A percentile compares a stretch with the other conserved stretches of the same genome.
Evolutionary conservation across 306 rosid genomes (phyloP).

Genomic region (Castanopsis chinensis): DNA sequence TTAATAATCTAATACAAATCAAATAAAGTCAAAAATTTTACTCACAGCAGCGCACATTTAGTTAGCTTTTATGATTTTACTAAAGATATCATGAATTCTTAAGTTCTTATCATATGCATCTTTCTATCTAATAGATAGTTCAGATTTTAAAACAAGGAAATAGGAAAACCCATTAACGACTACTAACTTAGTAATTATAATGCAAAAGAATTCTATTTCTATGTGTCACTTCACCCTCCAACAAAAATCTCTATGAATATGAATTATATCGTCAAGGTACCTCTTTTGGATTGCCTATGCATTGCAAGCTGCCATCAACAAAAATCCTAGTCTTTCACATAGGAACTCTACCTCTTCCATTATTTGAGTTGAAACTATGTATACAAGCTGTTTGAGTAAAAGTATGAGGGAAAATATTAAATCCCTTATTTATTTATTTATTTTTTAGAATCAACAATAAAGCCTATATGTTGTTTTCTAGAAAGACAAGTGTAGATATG

Average conservation of each 20-base stretch:
- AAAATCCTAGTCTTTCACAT: conserved; percentile 86
- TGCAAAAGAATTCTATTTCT: background rate
- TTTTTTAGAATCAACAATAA: background rate
- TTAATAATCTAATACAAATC: background rate
- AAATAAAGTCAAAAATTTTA: background rate
- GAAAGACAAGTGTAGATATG: background rate
- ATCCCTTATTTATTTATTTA: too few species aligned
- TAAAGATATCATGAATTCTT: background rate
- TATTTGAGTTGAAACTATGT: conserved; percentile 68
- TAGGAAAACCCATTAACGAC: too few species aligned
- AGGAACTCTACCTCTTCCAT: conserved; percentile 94
- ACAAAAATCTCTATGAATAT: background rate
- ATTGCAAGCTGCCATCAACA: conserved; percentile 79
- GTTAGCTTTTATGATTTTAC: background rate
- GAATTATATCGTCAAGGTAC: conserved; percentile 23
- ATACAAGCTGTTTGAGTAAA: conserved; percentile 20
- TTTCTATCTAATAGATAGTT: background rate
- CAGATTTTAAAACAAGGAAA: too few species aligned
- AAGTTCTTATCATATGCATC: background rate
- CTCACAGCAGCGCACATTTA: background rate
- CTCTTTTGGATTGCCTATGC: conserved; percentile 93
- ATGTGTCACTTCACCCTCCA: too few species aligned
- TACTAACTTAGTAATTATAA: too few species aligned
- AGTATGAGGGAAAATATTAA: background rate
- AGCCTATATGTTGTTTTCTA: background rate